Base-by-base conservation (phyloP, 306 rosid genomes). In the Oxytropis ochrocephala region DNA sequence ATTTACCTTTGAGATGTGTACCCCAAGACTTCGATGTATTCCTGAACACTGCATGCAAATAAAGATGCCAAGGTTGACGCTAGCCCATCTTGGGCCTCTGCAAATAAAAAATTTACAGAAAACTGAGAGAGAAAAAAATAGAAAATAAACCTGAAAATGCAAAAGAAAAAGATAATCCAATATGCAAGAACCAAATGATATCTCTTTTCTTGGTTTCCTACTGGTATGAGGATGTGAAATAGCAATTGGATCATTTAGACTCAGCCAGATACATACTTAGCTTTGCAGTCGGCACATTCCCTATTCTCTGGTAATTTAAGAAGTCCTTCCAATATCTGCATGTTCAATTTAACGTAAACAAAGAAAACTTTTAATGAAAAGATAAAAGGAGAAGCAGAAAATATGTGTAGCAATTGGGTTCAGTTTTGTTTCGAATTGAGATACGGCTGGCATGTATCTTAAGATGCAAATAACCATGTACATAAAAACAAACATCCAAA, bases 31-130 rank as follows among this genome's bases (percentile, higher is more conserved):
- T 85, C 98, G 85, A 77, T 93, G 98, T 76, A 93, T 88, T 70
- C 98, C 98, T 17, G 98, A 93, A 76, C 98, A 93, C 63, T 90
- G 96, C 98, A 93, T 93, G 78, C 98, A 93, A 54, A 93, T 74
- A 88, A 93, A 93, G 78, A 93, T 93, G 76, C 98, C 98, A 72
- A 93, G 87, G 68, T 93, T 93, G 78, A 93, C 98, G 50, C 98
- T 93, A 66, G 98, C 98, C 98, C 98, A 93, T 88, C 98, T 85
- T 69, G 98, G 98, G 67, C 97, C 97, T 83, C 98, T 93, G 89
- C 73, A 79, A 76, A 66, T 64, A 76, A 83, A 69, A 42, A 58
- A 65, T 69, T 58, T 3, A 52, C 8, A 27, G 48, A 38, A 68
- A 72, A 57, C 7, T 44, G 67, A 38, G 67, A 39, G 67, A 39